A percentile compares a stretch with the other conserved stretches of the same genome.
Evolutionary conservation across 768 basidiomycete genomes (phyloP).

Genomic region (Auricularia cornea): DNA sequence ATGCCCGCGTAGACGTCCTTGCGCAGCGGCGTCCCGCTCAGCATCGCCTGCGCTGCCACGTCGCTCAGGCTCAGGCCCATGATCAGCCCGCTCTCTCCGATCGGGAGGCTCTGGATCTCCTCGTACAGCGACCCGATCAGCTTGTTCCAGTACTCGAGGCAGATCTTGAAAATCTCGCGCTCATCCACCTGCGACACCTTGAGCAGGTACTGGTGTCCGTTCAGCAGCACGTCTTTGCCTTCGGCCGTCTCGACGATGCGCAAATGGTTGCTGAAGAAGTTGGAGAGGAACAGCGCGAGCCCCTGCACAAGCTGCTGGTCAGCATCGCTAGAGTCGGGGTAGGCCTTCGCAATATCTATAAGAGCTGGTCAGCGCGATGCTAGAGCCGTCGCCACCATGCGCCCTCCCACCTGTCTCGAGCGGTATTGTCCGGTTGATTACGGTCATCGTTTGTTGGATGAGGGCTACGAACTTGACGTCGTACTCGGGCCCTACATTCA

Average conservation of each 20-base stretch:
- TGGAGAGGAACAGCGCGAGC: conserved; percentile 42
- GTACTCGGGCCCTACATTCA: conserved; percentile 39
- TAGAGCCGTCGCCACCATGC: conserved; percentile 9
- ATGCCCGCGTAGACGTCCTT: conserved; percentile 40
- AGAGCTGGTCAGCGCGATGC: conserved; percentile 1
- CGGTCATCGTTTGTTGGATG: conserved; percentile 38
- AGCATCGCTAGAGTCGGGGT: conserved; percentile 32
- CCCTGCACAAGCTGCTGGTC: conserved; percentile 43
- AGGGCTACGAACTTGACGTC: conserved; percentile 40
- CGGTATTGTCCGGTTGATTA: conserved; percentile 37
- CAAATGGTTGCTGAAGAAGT: conserved; percentile 39
- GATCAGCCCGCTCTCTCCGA: conserved; percentile 24
- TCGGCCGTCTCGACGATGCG: conserved; percentile 36
- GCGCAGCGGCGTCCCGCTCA: conserved; percentile 24
- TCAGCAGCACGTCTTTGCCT: conserved; percentile 37
- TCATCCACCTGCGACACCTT: conserved; percentile 44
- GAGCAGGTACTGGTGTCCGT: conserved; percentile 41
- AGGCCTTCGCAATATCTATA: conserved; percentile 35
- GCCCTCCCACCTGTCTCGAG: conserved; percentile 32
- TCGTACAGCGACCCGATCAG: conserved; percentile 42
- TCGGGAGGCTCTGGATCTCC: conserved; percentile 36
- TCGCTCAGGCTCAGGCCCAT: conserved; percentile 34
- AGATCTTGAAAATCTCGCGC: conserved; percentile 45
- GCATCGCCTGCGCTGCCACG: conserved; percentile 19
- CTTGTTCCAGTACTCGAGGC: conserved; percentile 40